These are phyloP conservation scores for Naumovozyma dairenensis DNA, from an alignment of 805 yeast species.

Conservation along the genomic window DNA sequence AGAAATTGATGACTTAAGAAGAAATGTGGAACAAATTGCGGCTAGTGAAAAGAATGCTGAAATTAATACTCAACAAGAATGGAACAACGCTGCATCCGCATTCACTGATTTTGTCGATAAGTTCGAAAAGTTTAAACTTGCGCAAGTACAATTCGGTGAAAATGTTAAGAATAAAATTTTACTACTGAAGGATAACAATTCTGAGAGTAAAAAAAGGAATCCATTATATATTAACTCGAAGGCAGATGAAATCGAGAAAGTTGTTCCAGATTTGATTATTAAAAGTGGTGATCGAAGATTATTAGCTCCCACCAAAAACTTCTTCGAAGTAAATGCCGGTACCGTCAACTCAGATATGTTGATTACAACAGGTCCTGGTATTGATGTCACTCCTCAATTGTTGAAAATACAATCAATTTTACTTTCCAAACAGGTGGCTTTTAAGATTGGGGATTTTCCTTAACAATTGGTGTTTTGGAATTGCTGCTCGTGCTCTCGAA, in stretches of 20 bases:
- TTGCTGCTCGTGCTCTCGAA: neutral
- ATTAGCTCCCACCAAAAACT: neutral
- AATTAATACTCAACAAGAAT: neutral
- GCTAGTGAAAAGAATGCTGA: neutral
- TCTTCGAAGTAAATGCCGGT: neutral
- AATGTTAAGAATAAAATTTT: neutral
- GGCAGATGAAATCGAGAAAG: neutral
- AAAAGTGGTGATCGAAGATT: neutral
- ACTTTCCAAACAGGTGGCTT: neutral
- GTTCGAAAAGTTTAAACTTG: neutral
- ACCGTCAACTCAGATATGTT: neutral
- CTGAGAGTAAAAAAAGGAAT: neutral
- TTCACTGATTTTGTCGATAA: neutral
- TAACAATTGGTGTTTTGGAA: neutral
- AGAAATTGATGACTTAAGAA: neutral
- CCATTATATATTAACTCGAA: neutral
- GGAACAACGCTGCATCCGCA: neutral
- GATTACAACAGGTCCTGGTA: neutral
- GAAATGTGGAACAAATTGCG: neutral
- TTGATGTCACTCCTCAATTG: neutral
- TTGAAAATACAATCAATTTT: neutral
- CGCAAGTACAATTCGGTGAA: neutral
- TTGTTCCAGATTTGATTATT: neutral
- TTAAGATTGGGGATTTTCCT: neutral
- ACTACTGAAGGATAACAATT: neutral